Percentiles rank a stretch among this genome's conserved stretches.
Conservation (phyloP, 768 basidiomycete genomes). For the Termitomyces sp. region DNA sequence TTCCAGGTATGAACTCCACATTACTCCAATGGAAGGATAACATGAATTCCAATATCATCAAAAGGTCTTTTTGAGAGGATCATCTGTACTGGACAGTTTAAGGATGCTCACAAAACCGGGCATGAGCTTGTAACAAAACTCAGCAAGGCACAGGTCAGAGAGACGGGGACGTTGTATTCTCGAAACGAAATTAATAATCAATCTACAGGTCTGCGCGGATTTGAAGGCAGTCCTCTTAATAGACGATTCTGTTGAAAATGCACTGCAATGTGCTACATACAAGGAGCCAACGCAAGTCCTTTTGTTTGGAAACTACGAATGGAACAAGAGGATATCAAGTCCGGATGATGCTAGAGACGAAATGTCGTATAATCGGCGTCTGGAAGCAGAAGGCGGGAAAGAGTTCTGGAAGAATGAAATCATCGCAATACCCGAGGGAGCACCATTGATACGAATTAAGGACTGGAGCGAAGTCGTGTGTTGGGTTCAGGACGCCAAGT, state of each 20-base stretch:
- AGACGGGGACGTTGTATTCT: background rate
- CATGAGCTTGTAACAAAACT: conserved; percentile 51
- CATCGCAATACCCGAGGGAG: conserved; percentile 45
- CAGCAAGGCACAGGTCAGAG: conserved; percentile 63
- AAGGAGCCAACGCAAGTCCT: conserved; percentile 54
- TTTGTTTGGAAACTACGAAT: conserved; percentile 74
- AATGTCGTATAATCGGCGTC: conserved; percentile 49
- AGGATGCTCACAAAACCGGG: conserved; percentile 42
- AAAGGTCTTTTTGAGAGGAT: conserved; percentile 52
- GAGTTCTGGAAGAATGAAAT: conserved; percentile 57
- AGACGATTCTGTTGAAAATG: conserved; percentile 82
- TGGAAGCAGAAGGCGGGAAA: conserved; percentile 42
- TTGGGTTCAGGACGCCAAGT: conserved; percentile 36
- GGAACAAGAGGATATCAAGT: conserved; percentile 62
- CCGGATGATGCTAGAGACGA: conserved; percentile 44
- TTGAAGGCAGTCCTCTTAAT: conserved; percentile 65
- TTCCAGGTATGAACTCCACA: conserved; percentile 44
- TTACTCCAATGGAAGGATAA: background rate
- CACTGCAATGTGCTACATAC: conserved; percentile 51
- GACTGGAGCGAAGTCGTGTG: conserved; percentile 60
- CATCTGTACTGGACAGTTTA: conserved; percentile 75
- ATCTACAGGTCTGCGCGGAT: conserved; percentile 56
- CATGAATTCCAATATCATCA: background rate
- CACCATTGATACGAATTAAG: conserved; percentile 48
- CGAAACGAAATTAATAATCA: background rate